phyloP scores from a whole-genome alignment of 2,329 filamentous ascomycete genomes.

The Phialophora macrospora region DNA sequence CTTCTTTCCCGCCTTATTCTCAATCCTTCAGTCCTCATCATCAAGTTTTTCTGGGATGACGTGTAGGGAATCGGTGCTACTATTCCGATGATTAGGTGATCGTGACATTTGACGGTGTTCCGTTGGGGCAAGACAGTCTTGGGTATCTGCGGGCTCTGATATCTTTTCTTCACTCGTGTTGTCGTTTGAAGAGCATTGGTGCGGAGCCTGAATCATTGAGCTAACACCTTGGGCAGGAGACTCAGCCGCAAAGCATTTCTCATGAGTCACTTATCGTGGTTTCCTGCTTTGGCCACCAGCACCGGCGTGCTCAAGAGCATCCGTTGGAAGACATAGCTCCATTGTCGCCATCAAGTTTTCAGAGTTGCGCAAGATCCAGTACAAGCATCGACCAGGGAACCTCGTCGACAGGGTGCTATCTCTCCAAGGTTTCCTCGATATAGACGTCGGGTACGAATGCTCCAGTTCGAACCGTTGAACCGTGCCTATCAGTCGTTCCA shows the following conservation, averaged over 20 bases:
- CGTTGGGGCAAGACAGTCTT: neutral
- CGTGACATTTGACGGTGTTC: neutral
- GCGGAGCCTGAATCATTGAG: neutral
- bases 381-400: neutral
- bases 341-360: no score
- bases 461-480: neutral
- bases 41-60: neutral
- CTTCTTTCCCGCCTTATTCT: neutral
- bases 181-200: neutral
- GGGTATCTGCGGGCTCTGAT: neutral
- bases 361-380: no score
- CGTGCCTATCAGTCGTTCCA: neutral
- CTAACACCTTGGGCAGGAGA: neutral
- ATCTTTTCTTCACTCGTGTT: neutral
- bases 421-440: neutral
- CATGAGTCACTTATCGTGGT: neutral
- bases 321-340: no score
- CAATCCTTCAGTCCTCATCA: conserved; percentile 1
- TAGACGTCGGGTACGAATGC: neutral
- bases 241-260: neutral
- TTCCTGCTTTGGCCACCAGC: neutral
- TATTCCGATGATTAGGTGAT: neutral
- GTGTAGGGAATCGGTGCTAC: neutral
- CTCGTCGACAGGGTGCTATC: neutral
- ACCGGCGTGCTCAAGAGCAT: neutral